phyloP scores from a whole-genome alignment of 768 basidiomycete genomes.

The Serendipita sp. region DNA sequence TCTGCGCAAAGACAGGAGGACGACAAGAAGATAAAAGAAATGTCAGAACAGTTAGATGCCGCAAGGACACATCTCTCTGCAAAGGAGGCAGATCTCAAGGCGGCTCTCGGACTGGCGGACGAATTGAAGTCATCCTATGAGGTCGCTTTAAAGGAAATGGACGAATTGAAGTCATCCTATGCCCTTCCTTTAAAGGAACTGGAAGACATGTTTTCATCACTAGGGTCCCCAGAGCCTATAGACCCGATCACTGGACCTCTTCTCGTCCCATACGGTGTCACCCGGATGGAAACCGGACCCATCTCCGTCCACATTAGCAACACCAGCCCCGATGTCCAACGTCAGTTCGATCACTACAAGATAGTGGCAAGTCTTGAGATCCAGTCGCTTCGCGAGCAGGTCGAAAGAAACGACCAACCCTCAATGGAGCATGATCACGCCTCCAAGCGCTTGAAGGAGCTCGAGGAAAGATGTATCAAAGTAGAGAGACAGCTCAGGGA shows the following conservation, averaged over 20 bases:
- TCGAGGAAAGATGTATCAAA: not conserved
- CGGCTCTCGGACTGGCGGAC: too few species aligned
- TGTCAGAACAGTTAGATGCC: too few species aligned
- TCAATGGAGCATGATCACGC: not conserved
- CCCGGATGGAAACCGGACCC: not conserved
- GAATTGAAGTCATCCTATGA: too few species aligned
- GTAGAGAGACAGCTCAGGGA: not conserved
- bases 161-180: too few species aligned
- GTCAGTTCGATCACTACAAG: not conserved
- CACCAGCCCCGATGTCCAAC: not conserved
- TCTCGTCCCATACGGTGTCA: not conserved
- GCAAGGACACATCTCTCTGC: too few species aligned
- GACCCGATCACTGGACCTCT: not conserved
- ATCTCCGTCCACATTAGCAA: not conserved
- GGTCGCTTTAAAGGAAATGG: too few species aligned
- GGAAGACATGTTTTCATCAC: too few species aligned
- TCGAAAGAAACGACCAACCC: not conserved
- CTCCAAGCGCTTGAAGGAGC: not conserved
- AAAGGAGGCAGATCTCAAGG: too few species aligned
- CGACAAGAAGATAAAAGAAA: too few species aligned
- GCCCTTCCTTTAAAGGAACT: too few species aligned
- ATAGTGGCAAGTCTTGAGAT: not conserved
- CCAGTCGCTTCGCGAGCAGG: not conserved
- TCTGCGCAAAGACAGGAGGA: too few species aligned
- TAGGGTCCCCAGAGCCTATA: too few species aligned